These are phyloP conservation scores for Bacidia rubella DNA, from an alignment of 495 filamentous ascomycete species.

Conservation along the genomic window DNA sequence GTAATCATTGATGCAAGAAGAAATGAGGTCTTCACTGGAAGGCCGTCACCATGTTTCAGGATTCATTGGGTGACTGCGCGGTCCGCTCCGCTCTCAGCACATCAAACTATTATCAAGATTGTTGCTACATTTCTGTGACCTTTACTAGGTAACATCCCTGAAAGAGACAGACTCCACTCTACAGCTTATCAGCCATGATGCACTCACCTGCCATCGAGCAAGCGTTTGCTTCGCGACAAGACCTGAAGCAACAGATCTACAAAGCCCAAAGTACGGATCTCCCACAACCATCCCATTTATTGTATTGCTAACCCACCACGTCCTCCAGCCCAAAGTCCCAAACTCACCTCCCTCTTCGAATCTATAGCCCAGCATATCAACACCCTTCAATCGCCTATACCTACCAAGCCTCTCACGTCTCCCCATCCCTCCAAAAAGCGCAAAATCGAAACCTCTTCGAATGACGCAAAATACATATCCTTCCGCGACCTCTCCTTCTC, in stretches of 20 bases:
- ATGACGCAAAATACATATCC: conserved; percentile 31
- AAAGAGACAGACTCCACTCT: too few species aligned
- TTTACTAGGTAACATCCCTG: too few species aligned
- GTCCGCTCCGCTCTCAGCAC: neutral
- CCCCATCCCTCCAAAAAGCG: conserved; percentile 39
- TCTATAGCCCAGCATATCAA: conserved; percentile 37
- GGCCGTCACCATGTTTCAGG: neutral
- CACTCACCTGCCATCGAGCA: neutral
- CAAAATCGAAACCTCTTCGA: conserved; percentile 39
- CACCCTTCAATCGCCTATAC: conserved; percentile 13
- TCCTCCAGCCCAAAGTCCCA: conserved; percentile 1
- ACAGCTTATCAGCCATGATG: neutral
- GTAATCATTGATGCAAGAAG: too few species aligned
- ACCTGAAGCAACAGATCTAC: conserved; percentile 4
- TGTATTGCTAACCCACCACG: conserved; percentile 3
- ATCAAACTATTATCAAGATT: too few species aligned
- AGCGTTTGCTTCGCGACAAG: conserved; percentile 8
- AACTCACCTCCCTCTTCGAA: conserved; percentile 25
- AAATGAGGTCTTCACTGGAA: too few species aligned
- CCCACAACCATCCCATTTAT: too few species aligned
- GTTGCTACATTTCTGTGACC: too few species aligned
- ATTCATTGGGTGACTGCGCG: neutral
- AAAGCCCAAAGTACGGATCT: conserved; percentile 4
- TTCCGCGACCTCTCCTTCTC: conserved; percentile 61
- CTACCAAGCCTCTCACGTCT: conserved; percentile 14